phyloP scores from a whole-genome alignment of 305 asterid species.

The Fraxinus greggii region DNA sequence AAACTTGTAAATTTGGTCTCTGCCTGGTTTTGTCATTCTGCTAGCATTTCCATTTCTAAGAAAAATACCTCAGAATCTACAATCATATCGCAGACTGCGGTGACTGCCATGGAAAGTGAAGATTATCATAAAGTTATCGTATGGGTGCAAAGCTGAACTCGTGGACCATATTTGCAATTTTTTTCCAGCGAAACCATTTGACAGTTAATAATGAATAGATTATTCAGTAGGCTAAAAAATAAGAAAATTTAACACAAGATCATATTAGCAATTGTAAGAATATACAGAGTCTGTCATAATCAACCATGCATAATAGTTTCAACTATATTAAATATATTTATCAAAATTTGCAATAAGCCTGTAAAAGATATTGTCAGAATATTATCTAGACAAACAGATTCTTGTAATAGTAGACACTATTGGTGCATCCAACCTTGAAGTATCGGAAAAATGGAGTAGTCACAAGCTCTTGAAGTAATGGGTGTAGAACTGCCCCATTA shows the following conservation, averaged over 20 bases:
- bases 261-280: not conserved
- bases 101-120: not conserved
- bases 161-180: not conserved
- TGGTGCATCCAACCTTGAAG: conserved; percentile 60
- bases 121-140: not conserved
- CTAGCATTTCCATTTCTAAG: not conserved
- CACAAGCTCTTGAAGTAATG: conserved; percentile 85
- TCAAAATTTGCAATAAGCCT: not conserved
- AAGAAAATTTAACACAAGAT: not conserved
- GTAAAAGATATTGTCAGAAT: not conserved
- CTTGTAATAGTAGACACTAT: conserved; percentile 7
- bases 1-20: not conserved
- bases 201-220: not conserved
- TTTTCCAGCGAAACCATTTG: not conserved
- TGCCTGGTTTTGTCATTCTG: not conserved
- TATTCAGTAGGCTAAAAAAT: not conserved
- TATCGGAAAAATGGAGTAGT: conserved; percentile 86
- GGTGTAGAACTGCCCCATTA: conserved; percentile 72
- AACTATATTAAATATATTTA: not conserved
- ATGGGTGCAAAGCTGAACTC: not conserved
- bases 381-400: not conserved
- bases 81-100: not conserved
- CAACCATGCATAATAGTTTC: not conserved
- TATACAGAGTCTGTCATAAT: not conserved
- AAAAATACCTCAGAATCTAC: not conserved